phyloP scores from a whole-genome alignment of 495 filamentous ascomycete genomes.

The Xylaria curta region DNA sequence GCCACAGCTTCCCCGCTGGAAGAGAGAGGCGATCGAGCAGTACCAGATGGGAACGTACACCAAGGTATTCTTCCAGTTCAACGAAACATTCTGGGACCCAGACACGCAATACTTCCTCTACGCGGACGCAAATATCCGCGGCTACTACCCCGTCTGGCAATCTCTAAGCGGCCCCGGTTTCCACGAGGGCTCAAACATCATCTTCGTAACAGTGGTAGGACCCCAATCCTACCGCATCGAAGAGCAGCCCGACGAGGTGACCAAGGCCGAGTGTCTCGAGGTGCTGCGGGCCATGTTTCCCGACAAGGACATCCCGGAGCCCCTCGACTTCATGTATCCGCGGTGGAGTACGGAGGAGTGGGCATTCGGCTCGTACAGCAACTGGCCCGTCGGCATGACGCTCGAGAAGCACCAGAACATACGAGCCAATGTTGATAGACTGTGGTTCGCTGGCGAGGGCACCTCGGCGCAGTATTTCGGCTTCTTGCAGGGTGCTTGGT shows the following conservation, averaged over 20 bases:
- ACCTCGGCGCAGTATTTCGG: conserved; percentile 74
- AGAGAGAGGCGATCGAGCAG: conserved; percentile 66
- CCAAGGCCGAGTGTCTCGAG: conserved; percentile 63
- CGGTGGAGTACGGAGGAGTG: conserved; percentile 70
- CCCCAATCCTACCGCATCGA: conserved; percentile 69
- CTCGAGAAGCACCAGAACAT: conserved; percentile 76
- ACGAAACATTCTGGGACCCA: conserved; percentile 71
- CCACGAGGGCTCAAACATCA: conserved; percentile 66
- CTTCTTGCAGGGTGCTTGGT: conserved; percentile 69
- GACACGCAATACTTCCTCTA: conserved; percentile 75
- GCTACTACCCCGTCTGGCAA: conserved; percentile 76
- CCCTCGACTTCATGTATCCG: conserved; percentile 72
- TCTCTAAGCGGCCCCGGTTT: conserved; percentile 66
- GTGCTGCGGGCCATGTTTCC: conserved; percentile 74
- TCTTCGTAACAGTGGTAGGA: conserved; percentile 73
- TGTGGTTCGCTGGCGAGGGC: conserved; percentile 78
- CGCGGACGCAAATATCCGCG: conserved; percentile 65
- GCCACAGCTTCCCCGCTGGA: conserved; percentile 70
- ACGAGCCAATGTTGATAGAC: conserved; percentile 66
- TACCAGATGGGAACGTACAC: conserved; percentile 81
- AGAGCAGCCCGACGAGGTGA: conserved; percentile 65
- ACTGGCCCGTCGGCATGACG: conserved; percentile 72
- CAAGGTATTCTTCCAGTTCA: conserved; percentile 79
- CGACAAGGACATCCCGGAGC: conserved; percentile 64
- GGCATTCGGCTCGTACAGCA: conserved; percentile 74